Percentiles rank a stretch among this genome's conserved stretches.
These are phyloP conservation scores for Talaromyces ruber DNA, from an alignment of 495 filamentous ascomycete genomes.

Conservation along the genomic window DNA sequence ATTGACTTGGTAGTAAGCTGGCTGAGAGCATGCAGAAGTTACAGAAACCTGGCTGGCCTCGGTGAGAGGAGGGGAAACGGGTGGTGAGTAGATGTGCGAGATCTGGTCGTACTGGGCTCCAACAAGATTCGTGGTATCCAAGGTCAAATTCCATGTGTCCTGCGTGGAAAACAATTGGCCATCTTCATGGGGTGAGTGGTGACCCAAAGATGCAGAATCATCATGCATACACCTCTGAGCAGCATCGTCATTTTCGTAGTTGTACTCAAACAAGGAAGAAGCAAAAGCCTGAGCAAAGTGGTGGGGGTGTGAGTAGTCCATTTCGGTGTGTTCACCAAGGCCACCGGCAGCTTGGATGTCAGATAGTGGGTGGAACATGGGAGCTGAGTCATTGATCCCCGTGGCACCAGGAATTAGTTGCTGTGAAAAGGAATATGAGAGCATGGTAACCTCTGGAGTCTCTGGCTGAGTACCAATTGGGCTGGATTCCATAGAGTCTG, in stretches of 20 bases:
- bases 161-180: conserved; percentile 26
- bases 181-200: conserved; percentile 34
- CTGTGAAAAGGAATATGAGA: conserved; percentile 38
- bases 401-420: conserved; percentile 35
- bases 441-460: conserved; percentile 37
- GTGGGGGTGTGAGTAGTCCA: conserved; percentile 27
- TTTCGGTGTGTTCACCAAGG: conserved; percentile 31
- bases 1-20: conserved; percentile 31
- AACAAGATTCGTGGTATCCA: conserved; percentile 27
- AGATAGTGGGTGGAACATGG: conserved; percentile 34
- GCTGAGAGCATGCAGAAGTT: conserved; percentile 34
- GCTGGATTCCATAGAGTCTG: conserved; percentile 29
- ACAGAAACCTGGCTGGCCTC: conserved; percentile 38
- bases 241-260: conserved; percentile 37
- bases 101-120: conserved; percentile 33
- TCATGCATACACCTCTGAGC: conserved; percentile 27
- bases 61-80: conserved; percentile 37
- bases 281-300: conserved; percentile 24
- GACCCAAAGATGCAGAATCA: conserved; percentile 33
- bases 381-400: conserved; percentile 27
- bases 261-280: conserved; percentile 31
- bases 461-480: conserved; percentile 29
- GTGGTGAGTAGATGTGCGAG: conserved; percentile 27
- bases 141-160: conserved; percentile 35
- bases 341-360: conserved; percentile 34